Conservation (phyloP, 805 yeast genomes). For the Priceomyces haplophilus region DNA sequence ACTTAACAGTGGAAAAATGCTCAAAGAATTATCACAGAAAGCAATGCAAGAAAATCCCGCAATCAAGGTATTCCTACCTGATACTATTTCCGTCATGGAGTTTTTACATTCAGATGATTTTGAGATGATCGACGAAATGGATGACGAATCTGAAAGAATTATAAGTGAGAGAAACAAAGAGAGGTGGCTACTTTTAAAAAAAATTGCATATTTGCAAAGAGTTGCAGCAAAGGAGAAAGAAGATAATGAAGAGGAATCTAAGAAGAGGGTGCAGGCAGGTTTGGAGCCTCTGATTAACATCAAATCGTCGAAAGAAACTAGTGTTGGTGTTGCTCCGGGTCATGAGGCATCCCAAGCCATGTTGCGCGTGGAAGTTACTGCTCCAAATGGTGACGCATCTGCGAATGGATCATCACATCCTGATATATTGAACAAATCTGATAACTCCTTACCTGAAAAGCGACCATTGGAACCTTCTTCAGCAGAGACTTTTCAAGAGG, state of each 20-base stretch:
- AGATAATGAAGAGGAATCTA: slow-evolving; percentile 37
- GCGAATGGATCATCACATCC: slow-evolving; percentile 25
- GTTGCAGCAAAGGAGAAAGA: slow-evolving; percentile 51
- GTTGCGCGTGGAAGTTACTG: slow-evolving; percentile 64
- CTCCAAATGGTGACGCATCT: slow-evolving; percentile 44
- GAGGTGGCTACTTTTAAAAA: slow-evolving; percentile 70
- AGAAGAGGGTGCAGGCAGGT: slow-evolving; percentile 36
- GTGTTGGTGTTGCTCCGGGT: not conserved
- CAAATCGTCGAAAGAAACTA: not conserved
- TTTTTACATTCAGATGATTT: slow-evolving; percentile 50
- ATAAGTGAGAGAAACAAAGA: slow-evolving; percentile 47
- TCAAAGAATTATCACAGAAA: slow-evolving; percentile 54
- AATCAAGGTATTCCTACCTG: slow-evolving; percentile 46
- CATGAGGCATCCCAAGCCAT: slow-evolving; percentile 52
- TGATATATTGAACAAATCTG: not conserved
- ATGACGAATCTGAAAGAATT: slow-evolving; percentile 36
- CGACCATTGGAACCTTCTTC: slow-evolving; percentile 3
- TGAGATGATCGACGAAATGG: slow-evolving; percentile 32
- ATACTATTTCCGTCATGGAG: slow-evolving; percentile 51
- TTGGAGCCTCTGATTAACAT: slow-evolving; percentile 11
- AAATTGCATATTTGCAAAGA: slow-evolving; percentile 67
- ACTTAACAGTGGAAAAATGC: slow-evolving; percentile 51
- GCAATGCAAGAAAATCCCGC: slow-evolving; percentile 37
- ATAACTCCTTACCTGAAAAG: slow-evolving; percentile 1
- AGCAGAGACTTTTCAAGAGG: slow-evolving; percentile 14